A percentile compares a stretch with the other conserved stretches of the same genome.
Evolutionary conservation across 345 rosid genomes (phyloP).

Genomic region (Heritiera littoralis): DNA sequence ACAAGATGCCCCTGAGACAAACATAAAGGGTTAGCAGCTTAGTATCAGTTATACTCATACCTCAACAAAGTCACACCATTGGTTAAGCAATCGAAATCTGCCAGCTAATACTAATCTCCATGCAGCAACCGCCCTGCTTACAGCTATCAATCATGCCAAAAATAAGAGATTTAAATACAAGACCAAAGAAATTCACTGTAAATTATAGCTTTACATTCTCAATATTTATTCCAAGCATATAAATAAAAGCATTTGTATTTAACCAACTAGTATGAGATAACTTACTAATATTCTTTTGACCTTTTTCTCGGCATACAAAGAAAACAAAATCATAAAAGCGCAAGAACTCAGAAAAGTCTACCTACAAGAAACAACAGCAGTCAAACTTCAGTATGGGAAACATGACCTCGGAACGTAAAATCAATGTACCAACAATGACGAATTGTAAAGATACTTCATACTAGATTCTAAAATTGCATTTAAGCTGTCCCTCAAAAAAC

Average conservation of each 20-base stretch:
- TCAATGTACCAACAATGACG: neutral
- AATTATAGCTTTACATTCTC: neutral
- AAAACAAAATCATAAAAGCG: slow-evolving; percentile 93
- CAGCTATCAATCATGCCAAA: slow-evolving; percentile 54
- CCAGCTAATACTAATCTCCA: slow-evolving; percentile 90
- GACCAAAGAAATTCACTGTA: neutral
- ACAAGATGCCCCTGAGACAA: neutral
- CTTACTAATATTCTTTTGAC: slow-evolving; percentile 95
- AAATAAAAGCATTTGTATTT: slow-evolving; percentile 7
- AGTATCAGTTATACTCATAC: slow-evolving; percentile 46
- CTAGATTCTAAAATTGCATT: neutral
- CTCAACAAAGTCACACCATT: slow-evolving; percentile 94
- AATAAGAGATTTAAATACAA: neutral
- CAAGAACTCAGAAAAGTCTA: slow-evolving; percentile 68
- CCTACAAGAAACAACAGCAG: slow-evolving; percentile 38
- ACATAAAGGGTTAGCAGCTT: slow-evolving; percentile 2
- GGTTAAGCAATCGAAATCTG: slow-evolving; percentile 84
- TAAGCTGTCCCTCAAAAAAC: neutral
- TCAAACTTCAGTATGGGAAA: slow-evolving; percentile 16
- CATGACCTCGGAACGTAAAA: neutral
- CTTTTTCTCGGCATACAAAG: slow-evolving; percentile 89
- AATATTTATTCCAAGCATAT: slow-evolving; percentile 15
- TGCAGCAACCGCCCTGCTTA: slow-evolving; percentile 75
- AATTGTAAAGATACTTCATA: neutral
- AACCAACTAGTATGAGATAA: slow-evolving; percentile 20